A percentile compares a stretch with the other conserved stretches of the same genome.
Evolutionary conservation across 768 basidiomycete species (phyloP).

Genomic region (Macrolepiota albuminosa): DNA sequence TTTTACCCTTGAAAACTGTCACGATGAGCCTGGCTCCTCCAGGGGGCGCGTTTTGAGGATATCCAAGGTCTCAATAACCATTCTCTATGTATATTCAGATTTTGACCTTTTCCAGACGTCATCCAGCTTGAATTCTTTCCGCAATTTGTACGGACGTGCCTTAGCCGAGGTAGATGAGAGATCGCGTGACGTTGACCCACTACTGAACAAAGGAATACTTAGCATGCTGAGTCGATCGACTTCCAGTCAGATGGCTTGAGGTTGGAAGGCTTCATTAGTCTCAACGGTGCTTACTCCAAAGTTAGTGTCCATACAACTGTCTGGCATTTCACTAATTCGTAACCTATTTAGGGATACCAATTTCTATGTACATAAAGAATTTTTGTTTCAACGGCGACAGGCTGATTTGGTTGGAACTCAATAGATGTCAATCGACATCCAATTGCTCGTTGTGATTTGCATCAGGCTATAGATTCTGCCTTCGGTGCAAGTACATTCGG

Average conservation of each 20-base stretch:
- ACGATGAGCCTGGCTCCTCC: conserved; percentile 28
- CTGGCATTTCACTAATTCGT: not conserved
- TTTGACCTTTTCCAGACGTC: conserved; percentile 42
- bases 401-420: conserved; percentile 1
- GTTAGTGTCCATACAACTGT: conserved; percentile 28
- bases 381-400: not conserved
- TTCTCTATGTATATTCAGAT: not conserved
- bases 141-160: conserved; percentile 68
- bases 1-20: conserved; percentile 62
- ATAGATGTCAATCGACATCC: conserved; percentile 80
- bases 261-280: conserved; percentile 81
- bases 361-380: conserved; percentile 63
- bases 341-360: conserved; percentile 62
- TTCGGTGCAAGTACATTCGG: conserved; percentile 70
- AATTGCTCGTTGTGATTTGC: conserved; percentile 59
- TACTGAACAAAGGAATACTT: conserved; percentile 5
- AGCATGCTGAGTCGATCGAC: conserved; percentile 70
- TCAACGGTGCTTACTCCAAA: conserved; percentile 71
- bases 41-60: conserved; percentile 52
- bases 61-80: conserved; percentile 48
- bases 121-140: conserved; percentile 64
- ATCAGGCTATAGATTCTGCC: conserved; percentile 57
- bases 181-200: not conserved
- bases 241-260: conserved; percentile 42
- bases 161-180: conserved; percentile 52